phyloP scores from a whole-genome alignment of 2,329 filamentous ascomycete species.

The Clarireedia hainanense region DNA sequence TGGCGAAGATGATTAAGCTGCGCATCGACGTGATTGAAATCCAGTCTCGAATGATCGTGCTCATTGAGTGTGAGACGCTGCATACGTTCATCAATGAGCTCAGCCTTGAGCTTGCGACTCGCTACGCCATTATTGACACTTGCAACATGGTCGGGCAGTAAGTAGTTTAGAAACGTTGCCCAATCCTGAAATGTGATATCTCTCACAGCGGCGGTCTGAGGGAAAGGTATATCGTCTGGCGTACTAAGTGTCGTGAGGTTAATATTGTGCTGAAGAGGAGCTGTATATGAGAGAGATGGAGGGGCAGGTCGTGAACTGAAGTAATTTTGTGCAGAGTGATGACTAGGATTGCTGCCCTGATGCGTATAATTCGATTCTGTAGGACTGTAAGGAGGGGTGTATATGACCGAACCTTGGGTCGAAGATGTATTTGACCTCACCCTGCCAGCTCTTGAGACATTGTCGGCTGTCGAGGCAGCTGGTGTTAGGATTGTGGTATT shows the following conservation, averaged over 20 bases:
- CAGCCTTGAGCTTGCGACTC: constrained; percentile 41
- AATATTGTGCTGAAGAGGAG: constrained; percentile 13
- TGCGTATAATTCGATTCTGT: constrained; percentile 17
- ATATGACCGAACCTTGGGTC: constrained; percentile 18
- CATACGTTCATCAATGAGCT: constrained; percentile 30
- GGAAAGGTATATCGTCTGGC: constrained; percentile 21
- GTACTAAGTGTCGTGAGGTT: constrained; percentile 10
- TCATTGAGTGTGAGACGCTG: constrained; percentile 17
- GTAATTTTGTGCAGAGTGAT: constrained; percentile 17
- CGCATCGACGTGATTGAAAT: constrained; percentile 33
- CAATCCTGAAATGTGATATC: constrained; percentile 47
- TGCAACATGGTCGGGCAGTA: constrained; percentile 42
- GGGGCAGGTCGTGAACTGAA: constrained; percentile 25
- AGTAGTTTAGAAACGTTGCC: constrained; percentile 50
- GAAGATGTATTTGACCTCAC: constrained; percentile 18
- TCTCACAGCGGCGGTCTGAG: constrained; percentile 20
- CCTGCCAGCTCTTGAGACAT: constrained; percentile 28
- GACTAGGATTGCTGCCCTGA: background rate
- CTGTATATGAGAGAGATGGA: constrained; percentile 27
- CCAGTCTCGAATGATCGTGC: constrained; percentile 18
- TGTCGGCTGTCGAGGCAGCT: constrained; percentile 29
- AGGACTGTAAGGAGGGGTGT: constrained; percentile 22
- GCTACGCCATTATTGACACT: constrained; percentile 39
- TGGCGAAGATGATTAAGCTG: constrained; percentile 33
- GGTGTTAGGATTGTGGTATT: constrained; percentile 19